Base-by-base conservation (phyloP, 2,329 filamentous ascomycete genomes). In the Chrysoporthe cubensis region DNA sequence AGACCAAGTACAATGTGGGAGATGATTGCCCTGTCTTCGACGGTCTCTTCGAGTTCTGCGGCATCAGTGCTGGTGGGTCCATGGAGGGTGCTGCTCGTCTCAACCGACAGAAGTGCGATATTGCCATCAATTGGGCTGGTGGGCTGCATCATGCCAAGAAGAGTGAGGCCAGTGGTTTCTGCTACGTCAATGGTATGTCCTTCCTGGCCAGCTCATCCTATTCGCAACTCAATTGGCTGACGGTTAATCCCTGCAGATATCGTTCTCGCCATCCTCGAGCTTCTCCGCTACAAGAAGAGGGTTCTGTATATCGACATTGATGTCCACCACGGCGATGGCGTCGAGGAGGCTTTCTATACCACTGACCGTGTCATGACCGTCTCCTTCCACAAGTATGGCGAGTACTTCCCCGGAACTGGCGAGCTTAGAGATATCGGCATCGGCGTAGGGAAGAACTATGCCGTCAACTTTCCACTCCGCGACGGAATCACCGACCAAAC, bases 11-110 rank as follows among this genome's bases (percentile, higher is more conserved):
- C 84, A 97, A 97, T 69, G 94, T 98, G 68, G 92, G 95, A 48
- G 96, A 97, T 74, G 96, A 99, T 78, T 99, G 96, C 74, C 96
- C 96, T 1, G 94, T 99, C 26, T 99, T 99, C 74, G 95, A 98
- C 76, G 96, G 96, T 2, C 88, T 99, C n/a, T 97, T 94, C 77
- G 92, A 97, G 75, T 99, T 97, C 78, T 96, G 96, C 73, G 93
- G 94, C 37, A 92, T 97, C 72, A 98, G 96, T 78, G 92, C 94
- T 13, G 96, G 96, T 66, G 96, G 93, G 61, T 96, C 93, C 61
- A 92, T 99, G 84, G 94, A 97, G 76, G 96, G 95, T 18, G 95
- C 96, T 3, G 91, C 93, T 44, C 92, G 96, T 71, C 86, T 99
- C 26, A 94, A 95, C 76, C 92, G 94, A 71, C 88, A 92, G 71